These are phyloP conservation scores for Lepidopterella palustris DNA, from an alignment of 495 filamentous ascomycete species.

Conservation along the genomic window DNA sequence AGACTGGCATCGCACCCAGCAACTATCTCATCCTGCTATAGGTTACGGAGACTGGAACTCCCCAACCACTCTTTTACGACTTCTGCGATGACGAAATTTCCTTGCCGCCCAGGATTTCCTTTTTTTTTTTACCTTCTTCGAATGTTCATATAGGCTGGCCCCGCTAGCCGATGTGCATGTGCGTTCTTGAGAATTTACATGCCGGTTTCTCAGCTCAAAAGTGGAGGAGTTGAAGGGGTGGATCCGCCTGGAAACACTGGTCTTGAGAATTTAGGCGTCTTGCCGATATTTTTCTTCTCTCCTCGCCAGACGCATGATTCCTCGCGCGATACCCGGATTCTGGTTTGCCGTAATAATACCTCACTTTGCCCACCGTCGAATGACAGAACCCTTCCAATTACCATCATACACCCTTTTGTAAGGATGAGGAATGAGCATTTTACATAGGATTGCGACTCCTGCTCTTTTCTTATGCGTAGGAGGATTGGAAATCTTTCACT, in stretches of 20 bases:
- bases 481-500: background rate
- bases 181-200: background rate
- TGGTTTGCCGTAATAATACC: constrained; percentile 2
- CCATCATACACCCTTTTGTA: background rate
- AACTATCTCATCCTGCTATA: constrained; percentile 97
- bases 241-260: background rate
- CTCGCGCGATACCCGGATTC: background rate
- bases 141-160: background rate
- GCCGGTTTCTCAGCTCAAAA: background rate
- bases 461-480: background rate
- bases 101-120: constrained; percentile 1
- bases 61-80: constrained; percentile 15
- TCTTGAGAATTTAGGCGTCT: background rate
- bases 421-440: background rate
- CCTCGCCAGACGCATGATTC: background rate
- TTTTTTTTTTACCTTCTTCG: constrained; percentile 18
- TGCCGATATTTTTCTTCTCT: background rate
- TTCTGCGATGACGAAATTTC: constrained; percentile 4
- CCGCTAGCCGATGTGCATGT: background rate
- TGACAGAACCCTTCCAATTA: background rate
- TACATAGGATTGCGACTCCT: background rate
- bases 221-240: background rate
- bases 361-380: background rate
- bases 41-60: constrained; percentile 25
- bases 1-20: constrained; percentile 94